These are phyloP conservation scores for Trypanosoma scelopori DNA, from an alignment of 208 protist species.

Conservation along the genomic window DNA sequence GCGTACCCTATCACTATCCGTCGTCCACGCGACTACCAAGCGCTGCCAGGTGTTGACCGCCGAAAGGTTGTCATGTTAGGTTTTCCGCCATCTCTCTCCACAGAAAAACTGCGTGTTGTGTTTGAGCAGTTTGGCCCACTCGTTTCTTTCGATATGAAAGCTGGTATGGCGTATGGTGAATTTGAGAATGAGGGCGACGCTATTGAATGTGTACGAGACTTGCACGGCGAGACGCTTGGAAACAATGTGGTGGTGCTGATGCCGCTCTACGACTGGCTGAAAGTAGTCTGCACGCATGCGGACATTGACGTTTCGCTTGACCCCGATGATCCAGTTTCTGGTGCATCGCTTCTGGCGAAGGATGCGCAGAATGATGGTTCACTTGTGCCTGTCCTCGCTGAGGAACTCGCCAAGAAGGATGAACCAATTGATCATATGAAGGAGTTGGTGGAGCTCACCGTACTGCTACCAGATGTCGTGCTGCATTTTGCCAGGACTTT, in stretches of 20 bases:
- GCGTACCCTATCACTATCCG: conserved; percentile 62
- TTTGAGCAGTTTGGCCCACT: conserved; percentile 71
- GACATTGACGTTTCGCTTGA: conserved; percentile 74
- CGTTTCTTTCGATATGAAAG: conserved; percentile 58
- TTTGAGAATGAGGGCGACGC: conserved; percentile 60
- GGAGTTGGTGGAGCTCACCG: conserved; percentile 61
- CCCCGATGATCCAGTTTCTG: conserved; percentile 72
- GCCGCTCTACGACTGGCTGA: conserved; percentile 79
- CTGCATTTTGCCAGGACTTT: conserved; percentile 57
- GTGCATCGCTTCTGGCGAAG: conserved; percentile 48
- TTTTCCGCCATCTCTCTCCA: conserved; percentile 58
- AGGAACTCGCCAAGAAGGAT: conserved; percentile 25
- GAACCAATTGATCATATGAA: conserved; percentile 68
- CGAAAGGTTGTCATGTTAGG: conserved; percentile 76
- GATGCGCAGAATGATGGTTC: conserved; percentile 24
- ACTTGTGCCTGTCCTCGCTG: conserved; percentile 47
- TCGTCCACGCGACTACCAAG: conserved; percentile 69
- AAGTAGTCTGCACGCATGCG: conserved; percentile 56
- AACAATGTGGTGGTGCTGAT: conserved; percentile 60
- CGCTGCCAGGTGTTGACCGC: conserved; percentile 52
- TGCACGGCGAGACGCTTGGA: conserved; percentile 74
- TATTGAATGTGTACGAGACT: conserved; percentile 58
- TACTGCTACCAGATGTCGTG: conserved; percentile 56
- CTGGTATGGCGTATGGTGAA: conserved; percentile 76
- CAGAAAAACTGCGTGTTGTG: conserved; percentile 44